Evolutionary conservation across 352 stramenopile genomes (phyloP).

Genomic region (Phytophthora lateralis): DNA sequence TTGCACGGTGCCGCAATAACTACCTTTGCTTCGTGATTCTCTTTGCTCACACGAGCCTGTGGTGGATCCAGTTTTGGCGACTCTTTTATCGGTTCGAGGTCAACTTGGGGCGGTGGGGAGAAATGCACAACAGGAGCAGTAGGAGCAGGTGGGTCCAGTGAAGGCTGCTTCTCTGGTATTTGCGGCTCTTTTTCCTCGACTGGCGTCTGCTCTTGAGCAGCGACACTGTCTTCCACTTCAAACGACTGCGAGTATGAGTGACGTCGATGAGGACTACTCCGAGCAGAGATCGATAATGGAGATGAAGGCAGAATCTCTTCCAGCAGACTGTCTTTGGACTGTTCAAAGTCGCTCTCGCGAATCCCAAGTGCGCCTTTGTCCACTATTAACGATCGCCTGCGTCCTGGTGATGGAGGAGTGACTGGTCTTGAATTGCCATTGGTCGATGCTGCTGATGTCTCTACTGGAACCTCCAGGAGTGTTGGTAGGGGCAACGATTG

Average conservation of each 20-base stretch:
- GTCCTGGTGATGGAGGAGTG: slow-evolving; percentile 31
- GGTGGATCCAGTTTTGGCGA: slow-evolving; percentile 1
- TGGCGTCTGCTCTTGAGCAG: slow-evolving; percentile 6
- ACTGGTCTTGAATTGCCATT: slow-evolving; percentile 1
- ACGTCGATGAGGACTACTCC: slow-evolving; percentile 31
- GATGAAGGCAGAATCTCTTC: slow-evolving; percentile 60
- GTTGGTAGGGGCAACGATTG: slow-evolving; percentile 11
- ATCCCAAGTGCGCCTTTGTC: slow-evolving; percentile 45
- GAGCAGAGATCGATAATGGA: slow-evolving; percentile 16
- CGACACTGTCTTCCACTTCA: slow-evolving; percentile 39
- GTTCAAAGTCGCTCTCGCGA: slow-evolving; percentile 67
- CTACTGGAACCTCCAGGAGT: slow-evolving; percentile 12
- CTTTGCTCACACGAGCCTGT: background rate
- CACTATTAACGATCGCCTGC: slow-evolving; percentile 48
- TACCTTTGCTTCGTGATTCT: background rate
- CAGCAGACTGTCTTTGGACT: slow-evolving; percentile 70
- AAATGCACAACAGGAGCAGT: background rate
- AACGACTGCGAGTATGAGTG: slow-evolving; percentile 61
- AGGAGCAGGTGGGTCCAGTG: background rate
- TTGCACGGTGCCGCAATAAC: slow-evolving; percentile 17
- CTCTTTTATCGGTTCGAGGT: background rate
- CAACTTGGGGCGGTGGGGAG: background rate
- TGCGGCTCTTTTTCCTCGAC: slow-evolving; percentile 4
- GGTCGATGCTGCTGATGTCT: background rate
- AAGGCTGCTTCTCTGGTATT: slow-evolving; percentile 1